phyloP scores from a whole-genome alignment of 345 rosid species.

The Populus nigra region DNA sequence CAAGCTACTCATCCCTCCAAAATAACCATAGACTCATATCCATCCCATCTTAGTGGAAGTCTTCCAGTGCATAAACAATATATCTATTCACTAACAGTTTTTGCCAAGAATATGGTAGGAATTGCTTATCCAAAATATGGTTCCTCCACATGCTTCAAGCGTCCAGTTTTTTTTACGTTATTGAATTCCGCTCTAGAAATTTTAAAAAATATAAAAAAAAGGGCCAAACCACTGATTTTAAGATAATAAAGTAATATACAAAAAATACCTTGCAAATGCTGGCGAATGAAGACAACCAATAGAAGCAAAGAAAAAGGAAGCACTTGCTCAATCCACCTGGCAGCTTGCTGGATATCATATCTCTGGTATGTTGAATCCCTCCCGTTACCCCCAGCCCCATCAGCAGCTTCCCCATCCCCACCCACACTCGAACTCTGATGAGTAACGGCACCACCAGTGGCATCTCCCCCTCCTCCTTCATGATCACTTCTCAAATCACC shows the following conservation, averaged over 20 bases:
- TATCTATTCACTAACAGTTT: neutral
- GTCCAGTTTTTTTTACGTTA: neutral
- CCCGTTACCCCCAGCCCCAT: constrained; percentile 43
- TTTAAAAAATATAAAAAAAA: neutral
- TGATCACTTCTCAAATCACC: constrained; percentile 50
- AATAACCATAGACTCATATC: neutral
- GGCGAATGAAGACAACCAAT: constrained; percentile 95
- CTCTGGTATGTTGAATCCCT: constrained; percentile 94
- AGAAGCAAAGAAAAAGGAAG: constrained; percentile 97
- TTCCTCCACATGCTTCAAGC: neutral
- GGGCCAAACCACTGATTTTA: neutral
- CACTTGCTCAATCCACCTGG: constrained; percentile 97
- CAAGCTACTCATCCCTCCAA: neutral
- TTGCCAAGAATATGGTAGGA: neutral
- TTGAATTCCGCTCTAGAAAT: neutral
- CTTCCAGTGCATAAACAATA: neutral
- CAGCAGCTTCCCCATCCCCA: constrained; percentile 52
- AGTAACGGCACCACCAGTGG: constrained; percentile 34
- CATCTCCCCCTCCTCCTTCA: constrained; percentile 39
- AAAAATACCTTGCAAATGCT: constrained; percentile 88
- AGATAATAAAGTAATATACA: neutral
- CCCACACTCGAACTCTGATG: constrained; percentile 41
- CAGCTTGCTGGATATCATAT: constrained; percentile 99
- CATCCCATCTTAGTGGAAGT: neutral
- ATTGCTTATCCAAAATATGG: neutral